Evolutionary conservation across 2,329 filamentous ascomycete genomes (phyloP).

Genomic region (Phoma sp.): DNA sequence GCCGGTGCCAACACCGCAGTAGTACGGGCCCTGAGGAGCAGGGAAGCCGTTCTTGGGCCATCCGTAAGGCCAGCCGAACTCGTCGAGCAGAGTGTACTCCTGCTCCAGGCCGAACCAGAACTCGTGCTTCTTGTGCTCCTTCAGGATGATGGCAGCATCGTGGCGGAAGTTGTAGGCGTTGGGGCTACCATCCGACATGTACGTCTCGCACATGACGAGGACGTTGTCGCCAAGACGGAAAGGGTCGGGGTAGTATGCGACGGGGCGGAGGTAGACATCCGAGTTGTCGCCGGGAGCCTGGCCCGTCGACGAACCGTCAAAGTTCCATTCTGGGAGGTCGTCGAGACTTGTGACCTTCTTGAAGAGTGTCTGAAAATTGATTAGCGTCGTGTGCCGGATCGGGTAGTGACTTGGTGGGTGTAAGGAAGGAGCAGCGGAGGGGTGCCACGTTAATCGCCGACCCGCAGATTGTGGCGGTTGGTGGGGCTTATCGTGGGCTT

Average conservation of each 20-base stretch:
- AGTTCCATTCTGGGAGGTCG: slow-evolving; percentile 80
- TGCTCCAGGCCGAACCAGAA: slow-evolving; percentile 99
- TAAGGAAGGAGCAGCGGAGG: slow-evolving; percentile 4
- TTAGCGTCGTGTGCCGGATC: slow-evolving; percentile 27
- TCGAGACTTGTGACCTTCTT: slow-evolving; percentile 64
- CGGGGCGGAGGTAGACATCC: slow-evolving; percentile 93
- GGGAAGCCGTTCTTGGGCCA: slow-evolving; percentile 89
- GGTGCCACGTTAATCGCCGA: slow-evolving; percentile 5
- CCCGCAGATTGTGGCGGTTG: slow-evolving; percentile 21
- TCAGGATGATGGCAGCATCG: slow-evolving; percentile 88
- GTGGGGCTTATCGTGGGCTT: slow-evolving; percentile 42
- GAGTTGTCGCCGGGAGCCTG: slow-evolving; percentile 96
- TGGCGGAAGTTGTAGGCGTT: slow-evolving; percentile 99
- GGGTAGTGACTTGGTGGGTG: slow-evolving; percentile 6
- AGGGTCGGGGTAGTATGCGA: slow-evolving; percentile 88
- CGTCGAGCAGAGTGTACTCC: slow-evolving; percentile 93
- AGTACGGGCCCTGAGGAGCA: slow-evolving; percentile 91
- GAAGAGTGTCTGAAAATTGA: slow-evolving; percentile 63
- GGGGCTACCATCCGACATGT: slow-evolving; percentile 90
- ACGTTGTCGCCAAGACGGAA: slow-evolving; percentile 91
- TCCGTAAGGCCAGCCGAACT: slow-evolving; percentile 87
- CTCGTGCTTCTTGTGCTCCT: slow-evolving; percentile 78
- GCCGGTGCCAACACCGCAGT: slow-evolving; percentile 96
- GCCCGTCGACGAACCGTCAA: slow-evolving; percentile 86
- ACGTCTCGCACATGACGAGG: slow-evolving; percentile 92